A percentile compares a stretch with the other conserved stretches of the same genome.
Evolutionary conservation across 345 rosid genomes (phyloP).

Genomic region (Salix brachista): DNA sequence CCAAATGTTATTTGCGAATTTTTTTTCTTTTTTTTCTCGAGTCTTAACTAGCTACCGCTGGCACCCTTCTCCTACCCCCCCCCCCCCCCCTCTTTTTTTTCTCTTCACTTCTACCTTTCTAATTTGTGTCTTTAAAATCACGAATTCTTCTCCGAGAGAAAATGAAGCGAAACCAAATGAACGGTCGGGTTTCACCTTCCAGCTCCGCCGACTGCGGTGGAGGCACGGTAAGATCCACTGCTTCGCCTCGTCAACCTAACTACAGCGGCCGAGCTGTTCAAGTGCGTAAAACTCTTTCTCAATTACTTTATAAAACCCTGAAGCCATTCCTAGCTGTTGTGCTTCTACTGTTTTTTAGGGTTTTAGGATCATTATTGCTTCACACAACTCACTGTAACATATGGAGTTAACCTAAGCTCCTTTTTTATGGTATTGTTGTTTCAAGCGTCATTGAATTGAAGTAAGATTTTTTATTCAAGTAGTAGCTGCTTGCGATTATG

Average conservation of each 20-base stretch:
- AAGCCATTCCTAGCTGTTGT: neutral
- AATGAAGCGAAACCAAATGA: conserved; percentile 33
- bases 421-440: neutral
- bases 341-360: neutral
- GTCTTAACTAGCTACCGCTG: neutral
- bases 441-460: neutral
- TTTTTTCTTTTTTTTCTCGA: no score
- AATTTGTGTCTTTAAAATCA: neutral
- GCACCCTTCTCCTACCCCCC: neutral
- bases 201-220: conserved; percentile 14
- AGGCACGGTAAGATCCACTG: conserved; percentile 18
- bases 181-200: conserved; percentile 22
- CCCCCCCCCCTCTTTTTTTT: neutral
- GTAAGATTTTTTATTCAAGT: neutral
- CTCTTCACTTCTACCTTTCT: neutral
- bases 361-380: neutral
- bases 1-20: neutral
- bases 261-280: conserved; percentile 42
- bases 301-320: conserved; percentile 4
- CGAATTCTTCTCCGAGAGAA: neutral
- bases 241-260: conserved; percentile 29
- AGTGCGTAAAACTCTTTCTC: conserved; percentile 21
- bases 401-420: neutral
- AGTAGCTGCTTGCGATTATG: neutral
- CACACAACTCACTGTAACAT: neutral